A percentile compares a stretch with the other conserved stretches of the same genome.
Conservation (phyloP, 805 yeast species). For the Starmerella floris region DNA sequence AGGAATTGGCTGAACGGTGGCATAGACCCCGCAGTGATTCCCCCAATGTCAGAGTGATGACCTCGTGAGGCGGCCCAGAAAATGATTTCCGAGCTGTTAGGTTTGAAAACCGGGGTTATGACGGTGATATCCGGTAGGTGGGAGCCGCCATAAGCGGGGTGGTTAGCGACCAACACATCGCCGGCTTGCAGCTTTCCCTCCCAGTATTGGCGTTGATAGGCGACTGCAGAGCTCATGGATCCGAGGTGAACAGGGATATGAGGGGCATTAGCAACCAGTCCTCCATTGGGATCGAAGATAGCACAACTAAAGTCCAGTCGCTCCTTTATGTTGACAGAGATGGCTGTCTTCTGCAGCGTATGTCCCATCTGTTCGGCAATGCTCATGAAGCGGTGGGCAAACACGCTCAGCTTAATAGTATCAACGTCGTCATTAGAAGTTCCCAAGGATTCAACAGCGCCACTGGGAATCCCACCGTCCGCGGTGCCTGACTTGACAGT, state of each 20-base stretch:
- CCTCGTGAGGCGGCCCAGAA: conserved; percentile 91
- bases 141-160: conserved; percentile 75
- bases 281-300: conserved; percentile 61
- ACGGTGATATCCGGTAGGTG: conserved; percentile 87
- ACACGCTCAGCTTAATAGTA: conserved; percentile 61
- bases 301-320: conserved; percentile 79
- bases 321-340: conserved; percentile 73
- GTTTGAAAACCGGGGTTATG: conserved; percentile 73
- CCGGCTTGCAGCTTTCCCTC: conserved; percentile 50
- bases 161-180: conserved; percentile 65
- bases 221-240: conserved; percentile 71
- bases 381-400: conserved; percentile 76
- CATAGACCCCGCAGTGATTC: conserved; percentile 83
- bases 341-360: conserved; percentile 64
- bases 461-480: conserved; percentile 7
- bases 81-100: conserved; percentile 36
- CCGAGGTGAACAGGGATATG: conserved; percentile 80
- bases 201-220: conserved; percentile 55
- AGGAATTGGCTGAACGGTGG: conserved; percentile 80
- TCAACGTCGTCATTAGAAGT: conserved; percentile 39
- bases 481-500: not conserved
- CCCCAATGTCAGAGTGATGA: conserved; percentile 94
- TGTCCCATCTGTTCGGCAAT: conserved; percentile 86
- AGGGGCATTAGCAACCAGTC: conserved; percentile 76
- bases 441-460: no score